Conservation (phyloP, 2,329 filamentous ascomycete species). For the Beauveria bassiana region DNA sequence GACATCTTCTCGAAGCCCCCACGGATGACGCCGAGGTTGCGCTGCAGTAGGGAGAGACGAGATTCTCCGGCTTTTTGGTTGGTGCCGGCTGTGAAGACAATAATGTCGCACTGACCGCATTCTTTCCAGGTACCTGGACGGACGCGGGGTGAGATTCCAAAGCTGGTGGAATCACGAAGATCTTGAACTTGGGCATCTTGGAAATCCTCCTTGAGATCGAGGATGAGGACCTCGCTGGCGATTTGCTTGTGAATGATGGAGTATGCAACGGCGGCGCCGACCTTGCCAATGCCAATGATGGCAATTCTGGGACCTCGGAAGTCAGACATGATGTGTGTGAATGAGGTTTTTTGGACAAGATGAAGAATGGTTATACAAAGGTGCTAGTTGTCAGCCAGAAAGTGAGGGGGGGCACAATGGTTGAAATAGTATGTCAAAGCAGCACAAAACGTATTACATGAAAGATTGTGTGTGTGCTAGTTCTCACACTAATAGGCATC, state of each 20-base stretch:
- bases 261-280: slow-evolving; percentile 43
- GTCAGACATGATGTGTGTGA: slow-evolving; percentile 9
- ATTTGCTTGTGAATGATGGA: slow-evolving; percentile 43
- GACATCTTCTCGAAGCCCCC: slow-evolving; percentile 40
- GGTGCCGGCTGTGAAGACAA: slow-evolving; percentile 47
- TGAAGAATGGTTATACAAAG: background rate
- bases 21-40: slow-evolving; percentile 39
- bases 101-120: slow-evolving; percentile 44
- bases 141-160: slow-evolving; percentile 33
- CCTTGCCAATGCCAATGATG: slow-evolving; percentile 43
- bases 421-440: slow-evolving; percentile 8
- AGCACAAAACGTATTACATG: background rate
- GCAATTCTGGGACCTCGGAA: slow-evolving; percentile 26
- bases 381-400: background rate
- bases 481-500: background rate
- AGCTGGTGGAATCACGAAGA: slow-evolving; percentile 41
- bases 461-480: slow-evolving; percentile 1
- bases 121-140: slow-evolving; percentile 37
- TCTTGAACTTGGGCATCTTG: slow-evolving; percentile 44
- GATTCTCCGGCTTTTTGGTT: slow-evolving; percentile 27
- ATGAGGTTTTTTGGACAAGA: background rate
- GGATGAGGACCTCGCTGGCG: slow-evolving; percentile 42
- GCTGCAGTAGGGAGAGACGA: slow-evolving; percentile 15
- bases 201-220: slow-evolving; percentile 39
- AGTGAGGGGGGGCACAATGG: slow-evolving; percentile 1